Evolutionary conservation across 2,329 filamentous ascomycete species (phyloP).

Genomic region (Cladosporium phlei): DNA sequence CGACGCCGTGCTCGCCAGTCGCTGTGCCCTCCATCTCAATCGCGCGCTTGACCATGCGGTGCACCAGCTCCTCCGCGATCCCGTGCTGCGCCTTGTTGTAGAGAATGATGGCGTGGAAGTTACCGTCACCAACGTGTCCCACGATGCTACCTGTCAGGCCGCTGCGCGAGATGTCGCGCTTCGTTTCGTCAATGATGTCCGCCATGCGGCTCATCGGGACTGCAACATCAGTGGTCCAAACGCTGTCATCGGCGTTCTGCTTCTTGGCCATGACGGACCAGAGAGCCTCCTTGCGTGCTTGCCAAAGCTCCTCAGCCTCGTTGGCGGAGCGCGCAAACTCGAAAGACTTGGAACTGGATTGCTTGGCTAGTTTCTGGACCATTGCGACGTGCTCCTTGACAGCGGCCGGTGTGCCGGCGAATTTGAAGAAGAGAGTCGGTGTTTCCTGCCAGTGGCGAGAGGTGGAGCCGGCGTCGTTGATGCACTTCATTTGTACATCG

Average conservation of each 20-base stretch:
- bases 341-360: constrained; percentile 60
- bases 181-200: constrained; percentile 72
- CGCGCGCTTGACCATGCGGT: constrained; percentile 80
- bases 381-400: constrained; percentile 75
- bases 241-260: constrained; percentile 54
- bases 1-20: constrained; percentile 79
- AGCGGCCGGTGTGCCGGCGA: constrained; percentile 59
- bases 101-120: constrained; percentile 65
- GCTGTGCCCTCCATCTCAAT: constrained; percentile 77
- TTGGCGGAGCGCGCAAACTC: constrained; percentile 62
- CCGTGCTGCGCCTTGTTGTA: constrained; percentile 63
- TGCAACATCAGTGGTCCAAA: constrained; percentile 79
- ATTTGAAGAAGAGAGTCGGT: constrained; percentile 73
- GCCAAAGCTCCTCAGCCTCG: constrained; percentile 68
- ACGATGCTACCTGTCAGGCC: constrained; percentile 63
- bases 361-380: constrained; percentile 58
- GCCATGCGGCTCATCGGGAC: constrained; percentile 68
- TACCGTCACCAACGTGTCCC: constrained; percentile 70
- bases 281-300: constrained; percentile 67
- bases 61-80: constrained; percentile 66
- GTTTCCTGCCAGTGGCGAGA: constrained; percentile 63
- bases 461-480: constrained; percentile 63
- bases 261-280: constrained; percentile 67
- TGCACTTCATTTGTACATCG: constrained; percentile 78
- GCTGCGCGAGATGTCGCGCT: constrained; percentile 58